Evolutionary conservation across 106 monocot genomes (phyloP).

Genomic region (Dendrobium nobile): DNA sequence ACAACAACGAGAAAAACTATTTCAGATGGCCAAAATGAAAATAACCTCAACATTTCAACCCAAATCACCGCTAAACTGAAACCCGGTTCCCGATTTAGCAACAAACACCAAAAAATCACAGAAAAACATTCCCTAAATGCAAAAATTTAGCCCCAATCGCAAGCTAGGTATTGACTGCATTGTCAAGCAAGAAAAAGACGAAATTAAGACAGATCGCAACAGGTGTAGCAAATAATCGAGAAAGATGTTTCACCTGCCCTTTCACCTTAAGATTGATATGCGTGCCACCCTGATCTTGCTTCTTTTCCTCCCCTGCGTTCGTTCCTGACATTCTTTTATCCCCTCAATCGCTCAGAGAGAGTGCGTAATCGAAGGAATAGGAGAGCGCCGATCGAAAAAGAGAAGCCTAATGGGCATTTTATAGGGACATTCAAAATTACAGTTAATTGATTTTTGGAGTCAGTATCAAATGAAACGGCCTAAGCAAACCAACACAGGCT

Average conservation of each 20-base stretch:
- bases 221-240: neutral
- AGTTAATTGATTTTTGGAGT: neutral
- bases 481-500: no score
- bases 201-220: neutral
- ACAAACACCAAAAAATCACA: neutral
- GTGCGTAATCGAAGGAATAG: neutral
- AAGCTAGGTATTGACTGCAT: neutral
- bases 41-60: neutral
- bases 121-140: neutral
- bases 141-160: neutral
- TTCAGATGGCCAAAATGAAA: neutral
- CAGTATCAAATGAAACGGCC: neutral
- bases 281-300: conserved; percentile 23
- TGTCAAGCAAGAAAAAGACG: neutral
- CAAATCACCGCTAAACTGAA: neutral
- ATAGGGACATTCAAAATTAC: neutral
- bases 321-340: conserved; percentile 16
- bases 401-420: neutral
- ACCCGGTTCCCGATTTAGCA: neutral
- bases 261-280: conserved; percentile 31
- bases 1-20: neutral
- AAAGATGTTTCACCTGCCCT: conserved; percentile 15
- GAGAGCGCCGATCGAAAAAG: neutral
- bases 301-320: conserved; percentile 20
- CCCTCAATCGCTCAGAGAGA: neutral